These are phyloP conservation scores for Trichoderma guizhouense DNA, from an alignment of 2,329 filamentous ascomycete species.

Conservation along the genomic window DNA sequence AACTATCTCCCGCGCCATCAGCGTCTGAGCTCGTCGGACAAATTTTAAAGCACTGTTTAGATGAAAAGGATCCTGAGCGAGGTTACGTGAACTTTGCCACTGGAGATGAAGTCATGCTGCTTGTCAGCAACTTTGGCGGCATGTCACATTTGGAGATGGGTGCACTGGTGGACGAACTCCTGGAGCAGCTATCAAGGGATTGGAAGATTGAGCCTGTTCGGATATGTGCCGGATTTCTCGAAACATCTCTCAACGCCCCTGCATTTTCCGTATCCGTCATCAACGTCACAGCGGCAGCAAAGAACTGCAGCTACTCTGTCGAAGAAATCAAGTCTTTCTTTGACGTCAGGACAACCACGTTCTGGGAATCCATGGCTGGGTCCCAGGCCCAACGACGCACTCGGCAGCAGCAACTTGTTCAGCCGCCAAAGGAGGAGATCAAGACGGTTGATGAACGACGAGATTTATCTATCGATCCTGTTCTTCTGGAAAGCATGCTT, in stretches of 20 bases:
- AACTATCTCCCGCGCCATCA: constrained; percentile 50
- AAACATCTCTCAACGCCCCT: constrained; percentile 69
- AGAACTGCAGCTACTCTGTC: constrained; percentile 43
- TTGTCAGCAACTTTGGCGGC: constrained; percentile 59
- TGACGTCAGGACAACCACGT: constrained; percentile 60
- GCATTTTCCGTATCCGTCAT: constrained; percentile 67
- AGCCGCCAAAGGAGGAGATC: constrained; percentile 32
- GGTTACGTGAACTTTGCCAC: constrained; percentile 47
- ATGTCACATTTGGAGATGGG: constrained; percentile 56
- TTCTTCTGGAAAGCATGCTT: constrained; percentile 52
- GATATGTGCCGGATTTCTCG: constrained; percentile 60
- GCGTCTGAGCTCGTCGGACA: constrained; percentile 50
- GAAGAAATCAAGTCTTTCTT: constrained; percentile 59
- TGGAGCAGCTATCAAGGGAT: constrained; percentile 44
- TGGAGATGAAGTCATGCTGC: constrained; percentile 48
- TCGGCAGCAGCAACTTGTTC: constrained; percentile 44
- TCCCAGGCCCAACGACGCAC: constrained; percentile 37
- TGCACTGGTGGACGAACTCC: constrained; percentile 51
- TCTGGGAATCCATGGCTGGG: constrained; percentile 52
- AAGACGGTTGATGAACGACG: constrained; percentile 37
- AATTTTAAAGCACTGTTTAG: constrained; percentile 59
- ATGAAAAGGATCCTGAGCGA: constrained; percentile 50
- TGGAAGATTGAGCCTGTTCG: constrained; percentile 52
- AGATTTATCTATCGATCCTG: constrained; percentile 51
- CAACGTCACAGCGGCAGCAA: constrained; percentile 51